Conservation (phyloP, 2,329 filamentous ascomycete species). For the Blastomyces silverae region DNA sequence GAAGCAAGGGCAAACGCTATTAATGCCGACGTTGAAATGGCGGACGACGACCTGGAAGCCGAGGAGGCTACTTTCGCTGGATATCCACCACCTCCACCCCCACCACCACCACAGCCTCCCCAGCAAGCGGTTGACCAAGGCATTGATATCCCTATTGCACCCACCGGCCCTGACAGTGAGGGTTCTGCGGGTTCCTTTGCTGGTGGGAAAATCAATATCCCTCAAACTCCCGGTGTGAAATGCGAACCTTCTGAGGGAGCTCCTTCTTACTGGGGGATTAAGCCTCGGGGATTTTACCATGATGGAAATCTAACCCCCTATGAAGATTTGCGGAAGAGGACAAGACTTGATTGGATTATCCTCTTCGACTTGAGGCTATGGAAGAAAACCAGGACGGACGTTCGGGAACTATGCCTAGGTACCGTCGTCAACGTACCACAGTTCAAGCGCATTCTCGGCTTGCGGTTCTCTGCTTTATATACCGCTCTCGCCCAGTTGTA, state of each 20-base stretch:
- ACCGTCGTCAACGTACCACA: slow-evolving; percentile 92
- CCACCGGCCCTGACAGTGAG: slow-evolving; percentile 10
- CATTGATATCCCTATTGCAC: slow-evolving; percentile 3
- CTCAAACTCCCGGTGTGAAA: slow-evolving; percentile 63
- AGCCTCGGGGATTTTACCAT: slow-evolving; percentile 59
- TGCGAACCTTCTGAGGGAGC: slow-evolving; percentile 43
- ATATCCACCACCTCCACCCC: slow-evolving; percentile 62
- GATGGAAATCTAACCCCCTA: slow-evolving; percentile 59
- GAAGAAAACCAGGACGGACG: slow-evolving; percentile 87
- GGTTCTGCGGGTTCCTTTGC: neutral
- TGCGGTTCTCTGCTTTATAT: slow-evolving; percentile 92
- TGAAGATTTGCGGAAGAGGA: slow-evolving; percentile 82
- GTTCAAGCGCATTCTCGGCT: slow-evolving; percentile 87
- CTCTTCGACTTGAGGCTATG: slow-evolving; percentile 92
- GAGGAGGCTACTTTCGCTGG: slow-evolving; percentile 72
- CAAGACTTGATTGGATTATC: slow-evolving; percentile 88
- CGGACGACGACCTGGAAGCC: slow-evolving; percentile 63
- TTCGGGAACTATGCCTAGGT: slow-evolving; percentile 89
- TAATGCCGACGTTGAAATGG: slow-evolving; percentile 48
- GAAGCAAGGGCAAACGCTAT: slow-evolving; percentile 25
- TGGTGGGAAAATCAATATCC: slow-evolving; percentile 54
- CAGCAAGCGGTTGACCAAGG: slow-evolving; percentile 34
- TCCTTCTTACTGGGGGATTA: slow-evolving; percentile 78
- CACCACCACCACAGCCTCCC: slow-evolving; percentile 44
- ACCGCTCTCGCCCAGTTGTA: slow-evolving; percentile 91